These are phyloP conservation scores for Calocybe indica DNA, from an alignment of 768 basidiomycete species.

Conservation along the genomic window DNA sequence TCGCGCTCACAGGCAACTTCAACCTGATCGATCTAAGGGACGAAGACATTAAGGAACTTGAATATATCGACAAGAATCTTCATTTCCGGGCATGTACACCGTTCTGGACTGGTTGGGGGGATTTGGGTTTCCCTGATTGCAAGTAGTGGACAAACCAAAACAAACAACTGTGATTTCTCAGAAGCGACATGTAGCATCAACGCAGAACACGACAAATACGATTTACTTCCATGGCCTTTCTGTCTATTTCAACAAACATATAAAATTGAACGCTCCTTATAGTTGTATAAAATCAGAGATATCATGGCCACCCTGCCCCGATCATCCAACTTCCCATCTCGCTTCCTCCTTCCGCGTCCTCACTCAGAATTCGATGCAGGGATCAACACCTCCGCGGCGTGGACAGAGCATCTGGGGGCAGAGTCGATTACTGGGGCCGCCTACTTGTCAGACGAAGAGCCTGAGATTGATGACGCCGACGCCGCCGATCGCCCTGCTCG, in stretches of 20 bases:
- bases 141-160: constrained; percentile 12
- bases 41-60: constrained; percentile 55
- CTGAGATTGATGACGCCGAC: constrained; percentile 26
- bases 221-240: too few species aligned
- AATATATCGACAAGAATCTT: constrained; percentile 51
- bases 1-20: constrained; percentile 39
- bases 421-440: constrained; percentile 13
- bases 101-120: constrained; percentile 57
- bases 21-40: constrained; percentile 55
- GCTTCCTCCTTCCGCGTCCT: constrained; percentile 15
- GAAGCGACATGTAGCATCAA: too few species aligned
- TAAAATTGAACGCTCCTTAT: too few species aligned
- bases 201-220: too few species aligned
- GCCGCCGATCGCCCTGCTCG: constrained; percentile 47
- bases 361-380: constrained; percentile 66
- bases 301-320: constrained; percentile 15
- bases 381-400: constrained; percentile 71
- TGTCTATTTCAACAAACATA: too few species aligned
- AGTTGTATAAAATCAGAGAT: too few species aligned
- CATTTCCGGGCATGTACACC: constrained; percentile 66
- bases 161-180: too few species aligned
- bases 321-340: constrained; percentile 8
- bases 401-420: constrained; percentile 58
- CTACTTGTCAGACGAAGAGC: constrained; percentile 49
- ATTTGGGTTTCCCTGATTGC: constrained; percentile 57